Evolutionary conservation across 2,329 filamentous ascomycete species (phyloP).

Genomic region (Aureobasidium uvarum): DNA sequence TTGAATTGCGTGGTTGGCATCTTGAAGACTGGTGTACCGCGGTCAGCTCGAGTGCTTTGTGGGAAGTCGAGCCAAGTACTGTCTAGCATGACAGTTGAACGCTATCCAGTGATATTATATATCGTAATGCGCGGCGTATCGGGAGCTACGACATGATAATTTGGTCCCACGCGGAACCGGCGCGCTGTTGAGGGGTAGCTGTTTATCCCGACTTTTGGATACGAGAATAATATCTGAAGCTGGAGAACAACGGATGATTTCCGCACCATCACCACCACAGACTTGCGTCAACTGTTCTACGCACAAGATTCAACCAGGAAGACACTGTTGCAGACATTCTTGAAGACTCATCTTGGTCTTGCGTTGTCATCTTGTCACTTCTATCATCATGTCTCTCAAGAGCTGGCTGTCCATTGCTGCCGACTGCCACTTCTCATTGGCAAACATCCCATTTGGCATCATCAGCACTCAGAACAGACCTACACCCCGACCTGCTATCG

Average conservation of each 20-base stretch:
- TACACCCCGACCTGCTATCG: constrained; percentile 63
- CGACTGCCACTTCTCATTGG: constrained; percentile 67
- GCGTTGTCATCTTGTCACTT: background rate
- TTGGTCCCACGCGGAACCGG: constrained; percentile 1
- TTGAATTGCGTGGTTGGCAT: constrained; percentile 67
- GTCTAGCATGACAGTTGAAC: background rate
- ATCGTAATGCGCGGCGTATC: background rate
- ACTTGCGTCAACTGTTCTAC: background rate
- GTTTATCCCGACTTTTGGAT: background rate
- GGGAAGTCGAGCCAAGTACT: background rate
- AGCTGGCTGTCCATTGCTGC: constrained; percentile 62
- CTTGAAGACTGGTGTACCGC: constrained; percentile 2
- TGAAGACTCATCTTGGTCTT: background rate
- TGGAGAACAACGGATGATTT: background rate
- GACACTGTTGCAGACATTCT: background rate
- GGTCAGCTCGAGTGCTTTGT: background rate
- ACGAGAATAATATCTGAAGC: no score
- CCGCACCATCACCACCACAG: background rate
- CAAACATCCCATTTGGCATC: constrained; percentile 81
- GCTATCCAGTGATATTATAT: background rate
- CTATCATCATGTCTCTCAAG: constrained; percentile 37
- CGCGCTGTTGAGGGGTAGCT: constrained; percentile 21
- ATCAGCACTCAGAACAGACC: constrained; percentile 62
- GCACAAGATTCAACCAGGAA: background rate
- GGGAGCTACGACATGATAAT: background rate